Evolutionary conservation across 73 alveolate species (phyloP).

Genomic region (Paramecium sonneborni): DNA sequence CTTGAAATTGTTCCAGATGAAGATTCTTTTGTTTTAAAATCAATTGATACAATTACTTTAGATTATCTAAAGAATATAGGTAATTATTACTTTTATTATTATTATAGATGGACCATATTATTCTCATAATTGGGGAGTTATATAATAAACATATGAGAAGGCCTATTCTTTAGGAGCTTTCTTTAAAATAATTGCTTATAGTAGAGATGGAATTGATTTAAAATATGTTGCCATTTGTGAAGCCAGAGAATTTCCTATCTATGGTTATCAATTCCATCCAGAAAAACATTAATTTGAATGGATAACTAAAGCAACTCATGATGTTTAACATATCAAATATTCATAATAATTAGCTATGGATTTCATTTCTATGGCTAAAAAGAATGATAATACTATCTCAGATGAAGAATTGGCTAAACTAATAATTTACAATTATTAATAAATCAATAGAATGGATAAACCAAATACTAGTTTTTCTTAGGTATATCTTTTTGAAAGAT

Average conservation of each 20-base stretch:
- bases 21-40: neutral
- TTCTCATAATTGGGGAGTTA: conserved; percentile 58
- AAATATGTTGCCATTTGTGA: conserved; percentile 54
- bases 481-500: neutral
- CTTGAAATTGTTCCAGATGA: neutral
- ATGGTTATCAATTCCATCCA: conserved; percentile 69
- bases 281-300: conserved; percentile 68
- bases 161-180: neutral
- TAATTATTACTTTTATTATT: neutral
- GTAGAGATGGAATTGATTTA: conserved; percentile 40
- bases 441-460: neutral
- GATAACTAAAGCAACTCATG: conserved; percentile 11
- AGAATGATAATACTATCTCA: conserved; percentile 1
- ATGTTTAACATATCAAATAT: neutral
- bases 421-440: neutral
- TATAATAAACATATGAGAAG: conserved; percentile 4
- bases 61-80: neutral
- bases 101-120: conserved; percentile 1
- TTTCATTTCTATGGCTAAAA: conserved; percentile 28
- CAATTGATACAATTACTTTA: neutral
- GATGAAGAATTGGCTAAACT: neutral
- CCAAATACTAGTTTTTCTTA: neutral
- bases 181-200: conserved; percentile 11
- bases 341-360: conserved; percentile 41
- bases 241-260: conserved; percentile 64